Base-by-base conservation (phyloP, 106 monocot species). In the Platanthera zijinensis region DNA sequence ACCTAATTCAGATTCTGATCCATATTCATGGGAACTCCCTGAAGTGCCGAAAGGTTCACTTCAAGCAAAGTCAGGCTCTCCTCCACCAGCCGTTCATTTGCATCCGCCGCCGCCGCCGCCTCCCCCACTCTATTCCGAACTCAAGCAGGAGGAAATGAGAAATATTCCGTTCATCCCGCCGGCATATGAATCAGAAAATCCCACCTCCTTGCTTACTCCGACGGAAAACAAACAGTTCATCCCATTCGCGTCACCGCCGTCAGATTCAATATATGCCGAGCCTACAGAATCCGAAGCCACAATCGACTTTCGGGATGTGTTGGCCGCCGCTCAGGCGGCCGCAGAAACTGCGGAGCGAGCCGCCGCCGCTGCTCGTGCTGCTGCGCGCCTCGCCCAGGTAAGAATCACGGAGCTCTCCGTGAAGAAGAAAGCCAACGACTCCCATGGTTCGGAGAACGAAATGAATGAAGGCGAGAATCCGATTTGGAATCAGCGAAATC, bases 331-430 rank as follows among this genome's bases (percentile, higher is more conserved):
- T 30, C 88, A 84, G 53, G 78, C 81, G 45, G 99, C 94, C n/a
- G 97, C 94, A 66, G 89, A 94, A 12, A 80, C 80, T 21, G 97
- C 97, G 1, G 94, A 99, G 25, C 78, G 81, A 67, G 97, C 97
- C 10, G 97, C 97, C 2, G 68, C 84, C 28, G 89, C 92, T 56
- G 97, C 97, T 8, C 85, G 94, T 68, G 84, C 92, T 51, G 92
- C 94, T 51, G 99, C 99, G 17, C 90, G 90, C 75, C 92, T 99
- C 69, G 94, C 94, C 13, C 86, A 92, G 72, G 72, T 84, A 54
- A 88, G 82, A 85, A 92, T 99, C 45, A 22, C 86, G 17, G 92
- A 99, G 62, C 85, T 99, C 56, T 72, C 80, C 14, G 52, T 71
- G 5, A 89, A 84, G 52, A 83, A 73, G 52, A 86, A 78, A 53